Base-by-base conservation (phyloP, 2,329 filamentous ascomycete species). In the Talaromyces rugulosus region DNA sequence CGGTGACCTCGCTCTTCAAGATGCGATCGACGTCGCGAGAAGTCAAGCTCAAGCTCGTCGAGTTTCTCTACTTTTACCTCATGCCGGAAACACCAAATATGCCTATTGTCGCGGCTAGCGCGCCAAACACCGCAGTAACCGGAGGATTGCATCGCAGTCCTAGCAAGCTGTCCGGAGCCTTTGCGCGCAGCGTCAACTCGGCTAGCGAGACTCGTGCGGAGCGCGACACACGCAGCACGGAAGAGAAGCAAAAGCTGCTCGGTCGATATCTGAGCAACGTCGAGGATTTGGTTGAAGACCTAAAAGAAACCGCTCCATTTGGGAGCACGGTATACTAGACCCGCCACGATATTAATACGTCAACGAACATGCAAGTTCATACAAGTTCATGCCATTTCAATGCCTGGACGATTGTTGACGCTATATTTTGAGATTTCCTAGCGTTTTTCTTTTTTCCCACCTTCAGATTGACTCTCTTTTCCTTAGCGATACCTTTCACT, bases 1-100 rank as follows among this genome's bases (percentile, higher is more conserved):
- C 92, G 1, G 87, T 98, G 53, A 96, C 94, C 1, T 94, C 90
- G 9, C 84, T 98, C 56, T 97, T 98, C 85, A 96, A 96, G 77
- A 90, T 89, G 66, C 88, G 92, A 64, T 87, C 88, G 66, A 97
- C 94, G 3, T 87, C 87, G 28, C 87, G 92, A 64, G 91, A 94
- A 69, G 93, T 98, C 67, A 97, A 96, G 80, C 85, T 96, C 72
- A 95, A 96, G 76, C 86, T 96, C n/a, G 89, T 97, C 68, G 95
- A 98, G 76, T 98, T 98, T 73, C 80, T 99, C 58, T 98, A 98
- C 81, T 98, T 98, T 77, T 99, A 98, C 77, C 88, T 99, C 68
- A 96, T 98, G 89, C 93, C 94, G 57, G 95, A 99, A 78, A 86
- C 85, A 0, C 87, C 81, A 1, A 73, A 73, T 18, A 59, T 69